Evolutionary conservation across 2,329 filamentous ascomycete species (phyloP), one percentile per base, ranked within the genome.

Genomic region (Ophiocordyceps robertsii): DNA sequence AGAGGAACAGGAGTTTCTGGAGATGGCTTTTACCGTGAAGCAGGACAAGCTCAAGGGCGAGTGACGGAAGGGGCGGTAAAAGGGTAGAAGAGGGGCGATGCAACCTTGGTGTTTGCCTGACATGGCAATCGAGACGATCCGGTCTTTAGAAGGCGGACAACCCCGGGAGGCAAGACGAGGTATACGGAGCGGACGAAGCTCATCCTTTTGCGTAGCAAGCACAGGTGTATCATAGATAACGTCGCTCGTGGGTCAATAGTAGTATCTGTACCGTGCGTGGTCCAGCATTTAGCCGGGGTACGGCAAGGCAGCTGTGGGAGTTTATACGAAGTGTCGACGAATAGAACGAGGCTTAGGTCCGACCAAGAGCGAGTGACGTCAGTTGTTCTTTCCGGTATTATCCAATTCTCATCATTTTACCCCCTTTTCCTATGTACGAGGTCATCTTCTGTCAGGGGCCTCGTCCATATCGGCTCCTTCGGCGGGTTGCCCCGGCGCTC

Each of bases 1-100:
- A 75, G 92, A 98, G 71, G 92, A 96, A 74, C 74, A 84, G 61
- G 86, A 92, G 39, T 65, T 98, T 53, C 66, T 90, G 51, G 67
- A 80, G 58, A 70, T 66, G 64, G 78, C 78, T 43, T 80, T 81
- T 53, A 68, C 64, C 12, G 76, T 82, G 35, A 77, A 67, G 54
- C 77, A 82, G 63, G 77, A 81, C 54, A 82, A 82, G 68, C 69
- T 82, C 43, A 82, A 81, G 70, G 78, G 78, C 56, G 74, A 78
- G 64, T 78, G 29, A 40, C 10, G 27, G 7, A 24, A 11, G 19
- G n/a, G 9, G 11, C 29, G 5, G 11, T 6, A 11, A 14, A 14
- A 16, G 30, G 30, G 21, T 13, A 29, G 19, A 35, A 17, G 17
- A 16, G 4, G 31, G n/a, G 30, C n/a, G 16, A 12, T 19, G 13